phyloP scores from a whole-genome alignment of 2,329 filamentous ascomycete species.

The Madurella fahalii region DNA sequence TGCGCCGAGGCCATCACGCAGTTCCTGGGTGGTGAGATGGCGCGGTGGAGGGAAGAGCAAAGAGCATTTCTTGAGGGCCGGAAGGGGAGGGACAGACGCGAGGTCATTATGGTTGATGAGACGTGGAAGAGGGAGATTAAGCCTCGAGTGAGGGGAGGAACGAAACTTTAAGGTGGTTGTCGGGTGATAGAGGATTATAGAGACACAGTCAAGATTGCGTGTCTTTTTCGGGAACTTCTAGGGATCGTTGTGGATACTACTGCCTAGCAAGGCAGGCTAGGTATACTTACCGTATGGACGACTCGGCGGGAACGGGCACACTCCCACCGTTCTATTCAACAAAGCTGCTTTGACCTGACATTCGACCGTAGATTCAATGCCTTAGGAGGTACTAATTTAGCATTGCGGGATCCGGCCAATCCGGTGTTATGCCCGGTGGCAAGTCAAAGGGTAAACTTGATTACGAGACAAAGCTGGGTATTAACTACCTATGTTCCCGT shows the following conservation, averaged over 20 bases:
- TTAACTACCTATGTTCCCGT: too few species aligned
- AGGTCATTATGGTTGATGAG: slow-evolving; percentile 46
- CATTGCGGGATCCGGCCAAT: too few species aligned
- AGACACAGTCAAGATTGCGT: background rate
- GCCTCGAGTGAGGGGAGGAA: slow-evolving; percentile 1
- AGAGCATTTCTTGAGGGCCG: slow-evolving; percentile 49
- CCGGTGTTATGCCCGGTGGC: too few species aligned
- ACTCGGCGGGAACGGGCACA: background rate
- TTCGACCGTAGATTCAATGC: too few species aligned
- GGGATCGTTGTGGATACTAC: background rate
- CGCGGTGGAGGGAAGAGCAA: slow-evolving; percentile 55
- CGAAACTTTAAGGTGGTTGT: background rate
- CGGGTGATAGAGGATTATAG: background rate
- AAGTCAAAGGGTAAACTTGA: too few species aligned
- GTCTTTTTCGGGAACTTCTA: too few species aligned
- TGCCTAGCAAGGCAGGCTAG: too few species aligned
- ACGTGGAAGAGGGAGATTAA: slow-evolving; percentile 40
- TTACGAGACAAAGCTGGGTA: too few species aligned
- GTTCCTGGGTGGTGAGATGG: slow-evolving; percentile 56
- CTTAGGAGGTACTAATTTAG: too few species aligned
- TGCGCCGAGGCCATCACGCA: slow-evolving; percentile 58
- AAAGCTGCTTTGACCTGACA: too few species aligned
- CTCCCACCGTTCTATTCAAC: too few species aligned
- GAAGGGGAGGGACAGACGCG: slow-evolving; percentile 50
- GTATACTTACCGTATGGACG: too few species aligned